These are phyloP conservation scores for Kurtzmaniella quercitrusa DNA, from an alignment of 1,139 yeast genomes.

Conservation along the genomic window DNA sequence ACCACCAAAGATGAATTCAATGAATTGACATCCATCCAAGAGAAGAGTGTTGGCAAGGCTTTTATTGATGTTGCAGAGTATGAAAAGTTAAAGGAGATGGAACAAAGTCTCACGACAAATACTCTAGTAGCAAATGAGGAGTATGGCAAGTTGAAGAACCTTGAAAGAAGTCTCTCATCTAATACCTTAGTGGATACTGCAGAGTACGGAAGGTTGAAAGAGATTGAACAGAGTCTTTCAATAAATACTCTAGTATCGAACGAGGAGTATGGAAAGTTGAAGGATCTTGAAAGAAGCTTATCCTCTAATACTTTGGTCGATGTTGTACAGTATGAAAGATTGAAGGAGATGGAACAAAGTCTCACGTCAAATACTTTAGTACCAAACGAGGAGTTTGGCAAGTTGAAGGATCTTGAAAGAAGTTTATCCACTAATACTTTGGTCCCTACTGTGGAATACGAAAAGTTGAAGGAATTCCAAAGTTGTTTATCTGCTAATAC, in stretches of 20 bases:
- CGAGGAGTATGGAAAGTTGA: constrained; percentile 2
- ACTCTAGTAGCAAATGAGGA: constrained; percentile 1
- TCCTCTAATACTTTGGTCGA: not conserved
- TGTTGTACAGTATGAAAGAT: not conserved
- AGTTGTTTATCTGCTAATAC: not conserved
- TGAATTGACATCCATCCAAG: constrained; percentile 5
- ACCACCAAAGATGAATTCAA: constrained; percentile 1
- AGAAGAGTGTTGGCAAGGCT: not conserved
- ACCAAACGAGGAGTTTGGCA: not conserved
- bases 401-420: constrained; percentile 1
- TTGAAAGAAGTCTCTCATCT: not conserved
- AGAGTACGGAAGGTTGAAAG: constrained; percentile 3
- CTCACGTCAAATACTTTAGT: constrained; percentile 13
- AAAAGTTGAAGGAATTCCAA: not conserved
- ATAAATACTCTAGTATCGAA: not conserved
- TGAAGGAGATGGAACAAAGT: not conserved
- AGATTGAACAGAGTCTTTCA: not conserved
- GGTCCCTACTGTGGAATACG: constrained; percentile 3
- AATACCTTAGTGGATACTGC: constrained; percentile 13
- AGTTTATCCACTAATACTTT: not conserved
- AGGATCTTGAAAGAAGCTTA: not conserved
- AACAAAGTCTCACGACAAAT: constrained; percentile 13
- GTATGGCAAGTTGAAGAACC: constrained; percentile 3
- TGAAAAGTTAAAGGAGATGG: constrained; percentile 5
- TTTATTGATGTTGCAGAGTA: constrained; percentile 1